These are phyloP conservation scores for Lactarius quietus DNA, from an alignment of 768 basidiomycete genomes.

Conservation along the genomic window DNA sequence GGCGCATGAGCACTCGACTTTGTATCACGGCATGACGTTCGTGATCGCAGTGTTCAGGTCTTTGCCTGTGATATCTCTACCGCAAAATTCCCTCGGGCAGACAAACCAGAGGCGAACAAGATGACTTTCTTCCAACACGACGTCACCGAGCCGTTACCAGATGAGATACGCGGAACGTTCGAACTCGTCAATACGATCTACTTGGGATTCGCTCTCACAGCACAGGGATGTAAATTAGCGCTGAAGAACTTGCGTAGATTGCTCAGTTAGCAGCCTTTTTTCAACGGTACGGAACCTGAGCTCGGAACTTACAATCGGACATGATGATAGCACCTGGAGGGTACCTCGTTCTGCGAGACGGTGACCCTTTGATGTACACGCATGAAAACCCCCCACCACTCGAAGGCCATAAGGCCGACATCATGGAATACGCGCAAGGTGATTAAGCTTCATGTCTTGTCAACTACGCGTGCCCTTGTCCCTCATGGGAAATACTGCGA, in stretches of 20 bases:
- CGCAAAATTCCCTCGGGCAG: not conserved
- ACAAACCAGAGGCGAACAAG: not conserved
- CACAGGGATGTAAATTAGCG: constrained; percentile 1
- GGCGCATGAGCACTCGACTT: constrained; percentile 11
- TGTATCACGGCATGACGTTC: not conserved
- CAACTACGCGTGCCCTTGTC: not conserved
- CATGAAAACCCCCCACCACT: not conserved
- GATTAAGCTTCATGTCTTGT: not conserved
- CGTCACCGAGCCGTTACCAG: not conserved
- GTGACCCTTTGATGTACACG: not conserved
- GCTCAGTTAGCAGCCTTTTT: constrained; percentile 2
- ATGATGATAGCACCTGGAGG: not conserved
- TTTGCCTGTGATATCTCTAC: constrained; percentile 13
- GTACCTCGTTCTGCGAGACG: not conserved
- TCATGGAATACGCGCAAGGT: not conserved
- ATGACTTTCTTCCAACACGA: constrained; percentile 8
- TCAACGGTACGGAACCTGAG: not conserved
- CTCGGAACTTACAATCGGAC: not conserved
- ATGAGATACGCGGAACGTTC: constrained; percentile 11
- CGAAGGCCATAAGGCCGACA: not conserved
- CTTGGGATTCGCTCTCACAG: not conserved
- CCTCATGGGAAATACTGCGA: constrained; percentile 2
- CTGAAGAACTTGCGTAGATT: not conserved
- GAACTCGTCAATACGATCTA: constrained; percentile 2
- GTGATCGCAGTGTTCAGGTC: constrained; percentile 6